phyloP scores from a whole-genome alignment of 139 green algal genomes.

The Chlorella sorokiniana region DNA sequence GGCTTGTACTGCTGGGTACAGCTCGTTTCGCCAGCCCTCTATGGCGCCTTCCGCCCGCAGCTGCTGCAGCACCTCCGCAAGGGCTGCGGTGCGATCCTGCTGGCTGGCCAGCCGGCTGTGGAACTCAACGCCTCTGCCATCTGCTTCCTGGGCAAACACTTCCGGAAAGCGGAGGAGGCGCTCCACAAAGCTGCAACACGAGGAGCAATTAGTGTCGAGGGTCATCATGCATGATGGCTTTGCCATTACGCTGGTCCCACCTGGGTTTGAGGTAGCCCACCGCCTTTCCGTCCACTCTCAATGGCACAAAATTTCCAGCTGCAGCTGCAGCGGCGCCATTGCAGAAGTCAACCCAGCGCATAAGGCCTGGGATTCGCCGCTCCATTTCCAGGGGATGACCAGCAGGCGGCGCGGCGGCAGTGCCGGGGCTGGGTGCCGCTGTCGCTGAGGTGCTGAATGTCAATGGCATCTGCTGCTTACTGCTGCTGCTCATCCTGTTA shows the following conservation, averaged over 20 bases:
- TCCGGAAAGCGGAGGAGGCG: conserved; percentile 45
- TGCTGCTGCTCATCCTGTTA: not conserved
- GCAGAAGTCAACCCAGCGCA: conserved; percentile 54
- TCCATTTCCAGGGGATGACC: not conserved
- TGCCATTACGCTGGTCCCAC: conserved; percentile 8
- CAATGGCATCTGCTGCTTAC: not conserved
- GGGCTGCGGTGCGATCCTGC: conserved; percentile 55
- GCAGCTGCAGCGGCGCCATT: conserved; percentile 53
- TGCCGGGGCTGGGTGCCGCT: no score
- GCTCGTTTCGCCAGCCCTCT: conserved; percentile 89
- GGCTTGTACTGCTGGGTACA: conserved; percentile 81
- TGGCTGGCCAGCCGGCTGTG: conserved; percentile 19
- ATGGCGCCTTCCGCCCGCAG: conserved; percentile 73
- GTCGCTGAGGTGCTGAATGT: not conserved
- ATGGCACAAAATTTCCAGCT: conserved; percentile 44
- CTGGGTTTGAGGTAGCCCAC: conserved; percentile 59
- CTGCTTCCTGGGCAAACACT: conserved; percentile 39
- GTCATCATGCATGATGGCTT: not conserved
- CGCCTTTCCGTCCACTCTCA: conserved; percentile 47
- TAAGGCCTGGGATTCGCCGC: conserved; percentile 41
- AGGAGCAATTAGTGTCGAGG: no score
- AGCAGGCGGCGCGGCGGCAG: not conserved
- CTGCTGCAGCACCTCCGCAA: conserved; percentile 38
- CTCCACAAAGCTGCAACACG: conserved; percentile 54
- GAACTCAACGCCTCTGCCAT: conserved; percentile 15